Conservation (phyloP, 2,329 filamentous ascomycete species). For the Sarocladium strictum region DNA sequence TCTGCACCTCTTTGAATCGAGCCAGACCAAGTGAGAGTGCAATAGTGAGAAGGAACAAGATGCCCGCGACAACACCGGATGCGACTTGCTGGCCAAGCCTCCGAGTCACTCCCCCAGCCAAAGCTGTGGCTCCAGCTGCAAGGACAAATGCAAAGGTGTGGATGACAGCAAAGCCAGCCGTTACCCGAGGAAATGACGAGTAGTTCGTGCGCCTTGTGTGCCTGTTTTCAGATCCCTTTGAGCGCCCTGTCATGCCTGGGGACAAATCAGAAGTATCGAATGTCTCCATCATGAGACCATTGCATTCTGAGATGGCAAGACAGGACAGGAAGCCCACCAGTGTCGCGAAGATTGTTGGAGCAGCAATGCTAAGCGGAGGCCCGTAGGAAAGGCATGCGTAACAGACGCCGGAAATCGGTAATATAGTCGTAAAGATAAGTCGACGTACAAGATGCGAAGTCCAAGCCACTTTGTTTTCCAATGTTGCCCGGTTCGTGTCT, state of each 20-base stretch:
- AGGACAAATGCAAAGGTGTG: slow-evolving; percentile 65
- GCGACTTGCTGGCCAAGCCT: slow-evolving; percentile 60
- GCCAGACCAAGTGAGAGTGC: slow-evolving; percentile 56
- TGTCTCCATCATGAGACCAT: slow-evolving; percentile 72
- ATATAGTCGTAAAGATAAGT: slow-evolving; percentile 57
- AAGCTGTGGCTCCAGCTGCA: slow-evolving; percentile 60
- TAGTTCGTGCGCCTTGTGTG: slow-evolving; percentile 54
- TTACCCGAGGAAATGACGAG: slow-evolving; percentile 68
- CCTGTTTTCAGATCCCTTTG: slow-evolving; percentile 23
- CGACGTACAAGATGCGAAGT: slow-evolving; percentile 67
- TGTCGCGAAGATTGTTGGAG: slow-evolving; percentile 61
- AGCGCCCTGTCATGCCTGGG: slow-evolving; percentile 58
- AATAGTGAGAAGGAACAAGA: slow-evolving; percentile 59
- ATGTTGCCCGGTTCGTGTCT: slow-evolving; percentile 61
- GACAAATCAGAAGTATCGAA: slow-evolving; percentile 78
- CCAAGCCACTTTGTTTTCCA: slow-evolving; percentile 59
- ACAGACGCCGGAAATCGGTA: slow-evolving; percentile 60
- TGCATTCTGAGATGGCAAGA: slow-evolving; percentile 69
- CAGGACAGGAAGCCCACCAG: slow-evolving; percentile 65
- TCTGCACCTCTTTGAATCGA: slow-evolving; percentile 61
- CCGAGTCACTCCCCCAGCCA: slow-evolving; percentile 63
- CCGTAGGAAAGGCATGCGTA: slow-evolving; percentile 65
- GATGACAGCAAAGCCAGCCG: slow-evolving; percentile 64
- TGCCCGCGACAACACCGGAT: slow-evolving; percentile 62
- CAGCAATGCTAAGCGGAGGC: slow-evolving; percentile 50